Evolutionary conservation across 164 flowering plant species (phyloP).

Genomic region (Tinospora cordifolia): DNA sequence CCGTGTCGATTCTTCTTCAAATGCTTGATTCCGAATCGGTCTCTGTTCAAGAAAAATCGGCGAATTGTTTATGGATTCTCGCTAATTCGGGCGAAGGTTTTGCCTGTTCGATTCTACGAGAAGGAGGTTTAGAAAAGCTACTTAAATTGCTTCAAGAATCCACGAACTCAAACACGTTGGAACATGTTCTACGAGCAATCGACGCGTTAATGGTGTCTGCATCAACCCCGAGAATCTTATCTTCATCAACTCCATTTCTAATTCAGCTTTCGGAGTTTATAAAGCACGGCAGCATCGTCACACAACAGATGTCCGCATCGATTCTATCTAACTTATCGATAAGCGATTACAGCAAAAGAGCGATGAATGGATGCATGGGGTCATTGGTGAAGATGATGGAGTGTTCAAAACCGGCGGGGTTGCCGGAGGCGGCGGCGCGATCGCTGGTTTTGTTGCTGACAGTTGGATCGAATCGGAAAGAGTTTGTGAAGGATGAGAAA

Average conservation of each 20-base stretch:
- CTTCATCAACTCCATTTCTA: conserved; percentile 40
- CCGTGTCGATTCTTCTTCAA: conserved; percentile 41
- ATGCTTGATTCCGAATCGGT: conserved; percentile 33
- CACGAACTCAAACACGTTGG: conserved; percentile 36
- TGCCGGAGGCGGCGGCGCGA: conserved; percentile 46
- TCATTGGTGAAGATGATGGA: conserved; percentile 65
- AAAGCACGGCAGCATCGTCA: conserved; percentile 34
- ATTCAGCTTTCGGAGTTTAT: conserved; percentile 42
- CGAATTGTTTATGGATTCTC: conserved; percentile 39
- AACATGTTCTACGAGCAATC: conserved; percentile 47
- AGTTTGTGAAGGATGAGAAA: conserved; percentile 66
- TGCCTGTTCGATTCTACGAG: conserved; percentile 34
- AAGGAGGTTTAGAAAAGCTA: conserved; percentile 45
- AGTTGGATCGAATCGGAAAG: conserved; percentile 55
- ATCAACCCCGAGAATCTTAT: conserved; percentile 23
- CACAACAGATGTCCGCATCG: conserved; percentile 47
- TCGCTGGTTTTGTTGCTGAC: conserved; percentile 48
- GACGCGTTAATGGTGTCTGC: conserved; percentile 34
- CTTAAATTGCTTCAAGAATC: conserved; percentile 42
- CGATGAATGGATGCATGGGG: conserved; percentile 42
- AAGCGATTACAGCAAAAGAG: conserved; percentile 47
- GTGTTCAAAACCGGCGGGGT: conserved; percentile 50
- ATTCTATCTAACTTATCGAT: conserved; percentile 38
- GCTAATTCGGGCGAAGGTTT: conserved; percentile 44
- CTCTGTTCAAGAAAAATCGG: conserved; percentile 40